A percentile compares a stretch with the other conserved stretches of the same genome.
Evolutionary conservation across 2,329 filamentous ascomycete species (phyloP).

Genomic region (Ceratocystis lukuohia): DNA sequence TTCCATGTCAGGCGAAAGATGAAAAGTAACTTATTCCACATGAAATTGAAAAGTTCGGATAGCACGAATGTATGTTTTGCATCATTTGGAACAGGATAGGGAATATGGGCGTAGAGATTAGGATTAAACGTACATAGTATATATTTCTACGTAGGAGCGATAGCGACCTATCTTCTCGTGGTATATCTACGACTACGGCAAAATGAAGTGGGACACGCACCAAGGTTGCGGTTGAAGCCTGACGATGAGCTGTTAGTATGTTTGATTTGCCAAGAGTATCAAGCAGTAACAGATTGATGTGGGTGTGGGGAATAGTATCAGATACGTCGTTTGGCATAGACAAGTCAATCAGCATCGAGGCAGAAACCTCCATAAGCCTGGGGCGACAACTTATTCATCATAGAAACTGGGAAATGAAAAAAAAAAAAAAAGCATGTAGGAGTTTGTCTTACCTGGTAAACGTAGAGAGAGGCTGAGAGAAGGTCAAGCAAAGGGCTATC

Average conservation of each 20-base stretch:
- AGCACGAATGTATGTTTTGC: slow-evolving; percentile 18
- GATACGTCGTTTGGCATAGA: slow-evolving; percentile 38
- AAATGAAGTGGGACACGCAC: background rate
- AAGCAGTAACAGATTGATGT: background rate
- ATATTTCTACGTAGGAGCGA: slow-evolving; percentile 2
- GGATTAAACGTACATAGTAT: slow-evolving; percentile 13
- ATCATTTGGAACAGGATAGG: slow-evolving; percentile 13
- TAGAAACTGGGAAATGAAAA: slow-evolving; percentile 21
- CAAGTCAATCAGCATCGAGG: slow-evolving; percentile 38
- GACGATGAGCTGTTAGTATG: slow-evolving; percentile 8
- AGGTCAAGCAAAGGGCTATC: background rate
- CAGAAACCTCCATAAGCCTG: slow-evolving; percentile 38
- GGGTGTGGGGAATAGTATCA: slow-evolving; percentile 9
- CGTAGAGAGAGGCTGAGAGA: background rate
- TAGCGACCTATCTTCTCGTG: background rate
- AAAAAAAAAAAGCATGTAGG: background rate
- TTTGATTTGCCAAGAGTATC: background rate
- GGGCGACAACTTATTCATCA: slow-evolving; percentile 39
- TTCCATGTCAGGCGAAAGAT: slow-evolving; percentile 19
- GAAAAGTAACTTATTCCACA: slow-evolving; percentile 19
- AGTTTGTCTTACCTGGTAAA: background rate
- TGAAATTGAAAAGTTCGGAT: slow-evolving; percentile 15
- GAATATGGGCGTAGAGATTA: background rate
- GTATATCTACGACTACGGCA: background rate
- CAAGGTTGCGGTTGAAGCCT: background rate